phyloP scores from a whole-genome alignment of 2,329 filamentous ascomycete genomes.

The Pseudohalonectria lignicola region DNA sequence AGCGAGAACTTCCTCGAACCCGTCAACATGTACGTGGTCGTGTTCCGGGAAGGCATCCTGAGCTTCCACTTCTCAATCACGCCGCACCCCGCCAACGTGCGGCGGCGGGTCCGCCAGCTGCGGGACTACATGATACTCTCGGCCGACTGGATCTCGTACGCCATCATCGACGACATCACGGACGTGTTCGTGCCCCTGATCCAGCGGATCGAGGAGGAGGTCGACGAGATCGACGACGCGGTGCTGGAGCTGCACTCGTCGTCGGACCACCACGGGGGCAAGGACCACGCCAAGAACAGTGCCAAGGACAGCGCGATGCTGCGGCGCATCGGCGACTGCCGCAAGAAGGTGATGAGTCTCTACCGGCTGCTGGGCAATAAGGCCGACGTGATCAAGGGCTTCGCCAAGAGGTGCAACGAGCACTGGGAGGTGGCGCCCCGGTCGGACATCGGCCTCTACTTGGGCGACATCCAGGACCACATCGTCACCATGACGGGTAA shows the following conservation, averaged over 20 bases:
- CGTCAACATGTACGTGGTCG: slow-evolving; percentile 94
- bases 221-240: slow-evolving; percentile 90
- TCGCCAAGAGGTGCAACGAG: slow-evolving; percentile 96
- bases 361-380: slow-evolving; percentile 93
- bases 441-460: slow-evolving; percentile 92
- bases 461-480: slow-evolving; percentile 98
- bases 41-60: slow-evolving; percentile 90
- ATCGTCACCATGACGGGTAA: slow-evolving; percentile 99
- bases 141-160: slow-evolving; percentile 97
- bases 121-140: slow-evolving; percentile 88
- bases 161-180: slow-evolving; percentile 95
- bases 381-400: slow-evolving; percentile 97
- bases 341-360: slow-evolving; percentile 94
- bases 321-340: slow-evolving; percentile 80
- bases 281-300: slow-evolving; percentile 18
- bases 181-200: slow-evolving; percentile 92
- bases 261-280: slow-evolving; percentile 6
- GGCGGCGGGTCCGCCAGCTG: slow-evolving; percentile 82
- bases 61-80: slow-evolving; percentile 97
- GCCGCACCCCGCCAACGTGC: slow-evolving; percentile 91
- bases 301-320: slow-evolving; percentile 59
- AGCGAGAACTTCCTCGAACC: slow-evolving; percentile 89
- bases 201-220: slow-evolving; percentile 86
- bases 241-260: slow-evolving; percentile 73
- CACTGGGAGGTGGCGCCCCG: slow-evolving; percentile 93